Conservation (phyloP, 768 basidiomycete genomes). For the Leccinum sublutescens region DNA sequence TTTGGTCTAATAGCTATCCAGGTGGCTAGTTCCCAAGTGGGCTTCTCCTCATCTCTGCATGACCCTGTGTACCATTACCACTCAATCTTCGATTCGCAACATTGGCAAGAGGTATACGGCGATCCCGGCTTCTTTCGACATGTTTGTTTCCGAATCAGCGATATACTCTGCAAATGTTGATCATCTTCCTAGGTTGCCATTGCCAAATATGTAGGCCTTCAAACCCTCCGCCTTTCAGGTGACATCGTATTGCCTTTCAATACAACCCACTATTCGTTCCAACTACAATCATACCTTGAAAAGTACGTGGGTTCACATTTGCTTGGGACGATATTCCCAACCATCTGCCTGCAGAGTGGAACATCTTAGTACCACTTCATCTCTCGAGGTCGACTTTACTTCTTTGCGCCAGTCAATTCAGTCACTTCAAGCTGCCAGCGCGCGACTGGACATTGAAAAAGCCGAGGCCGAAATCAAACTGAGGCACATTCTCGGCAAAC, state of each 20-base stretch:
- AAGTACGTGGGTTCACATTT: constrained; percentile 40
- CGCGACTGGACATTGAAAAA: constrained; percentile 60
- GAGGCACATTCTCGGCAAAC: constrained; percentile 41
- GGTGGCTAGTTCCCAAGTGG: constrained; percentile 36
- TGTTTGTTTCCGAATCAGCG: constrained; percentile 37
- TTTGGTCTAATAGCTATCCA: constrained; percentile 13
- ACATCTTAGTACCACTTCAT: constrained; percentile 19
- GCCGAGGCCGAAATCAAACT: constrained; percentile 50
- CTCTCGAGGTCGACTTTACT: constrained; percentile 51
- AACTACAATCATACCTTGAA: constrained; percentile 61
- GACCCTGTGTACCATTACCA: constrained; percentile 77
- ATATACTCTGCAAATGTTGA: constrained; percentile 2
- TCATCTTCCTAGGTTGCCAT: constrained; percentile 51
- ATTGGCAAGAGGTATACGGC: constrained; percentile 72
- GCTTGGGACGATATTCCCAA: constrained; percentile 24
- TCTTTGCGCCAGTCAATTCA: constrained; percentile 46
- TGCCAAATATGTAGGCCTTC: constrained; percentile 64
- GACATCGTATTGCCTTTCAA: constrained; percentile 69
- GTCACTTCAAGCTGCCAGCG: constrained; percentile 50
- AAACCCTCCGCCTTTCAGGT: constrained; percentile 61
- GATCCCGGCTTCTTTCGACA: constrained; percentile 77
- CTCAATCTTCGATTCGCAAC: constrained; percentile 69
- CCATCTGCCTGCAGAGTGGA: constrained; percentile 28
- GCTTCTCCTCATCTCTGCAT: constrained; percentile 34
- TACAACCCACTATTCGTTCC: constrained; percentile 71